Conservation (phyloP, 345 rosid genomes). For the thale cress (Arabidopsis thaliana) region TAIR10.1 NC_003076.8:916001-916500, state of each 20-base stretch:
- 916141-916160: background rate
- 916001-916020: constrained; percentile 55
- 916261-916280: constrained; percentile 24
- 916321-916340: background rate
- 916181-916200: background rate
- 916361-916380: background rate
- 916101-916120: background rate
- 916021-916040: background rate
- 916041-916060: background rate
- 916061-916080: background rate
- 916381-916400: constrained; percentile 5
- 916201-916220: background rate
- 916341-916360: background rate
- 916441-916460: constrained; percentile 42
- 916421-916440: constrained; percentile 42
- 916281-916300: constrained; percentile 1
- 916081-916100: background rate
- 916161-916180: background rate
- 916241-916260: constrained; percentile 17
- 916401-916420: constrained; percentile 29
- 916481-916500: constrained; percentile 37
- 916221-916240: background rate
- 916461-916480: constrained; percentile 23
- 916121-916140: background rate
- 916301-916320: background rate